These are phyloP conservation scores for Zoysia pacifica DNA, from an alignment of 176 grass and related monocot genomes.

Conservation along the genomic window DNA sequence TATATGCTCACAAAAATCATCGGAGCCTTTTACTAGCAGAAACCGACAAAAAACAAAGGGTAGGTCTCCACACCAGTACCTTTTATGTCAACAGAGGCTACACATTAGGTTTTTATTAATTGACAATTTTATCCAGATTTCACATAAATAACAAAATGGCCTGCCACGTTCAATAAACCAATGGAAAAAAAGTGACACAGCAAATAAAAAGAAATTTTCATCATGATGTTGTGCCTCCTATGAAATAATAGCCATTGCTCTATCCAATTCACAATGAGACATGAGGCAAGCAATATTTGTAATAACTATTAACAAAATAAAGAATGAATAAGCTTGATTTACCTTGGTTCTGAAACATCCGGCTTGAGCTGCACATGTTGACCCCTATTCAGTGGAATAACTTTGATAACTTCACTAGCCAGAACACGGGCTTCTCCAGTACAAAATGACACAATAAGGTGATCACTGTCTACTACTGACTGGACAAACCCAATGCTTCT, in stretches of 20 bases:
- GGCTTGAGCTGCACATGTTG: slow-evolving; percentile 96
- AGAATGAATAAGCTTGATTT: slow-evolving; percentile 35
- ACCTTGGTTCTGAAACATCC: slow-evolving; percentile 88
- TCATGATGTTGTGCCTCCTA: background rate
- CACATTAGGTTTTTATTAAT: background rate
- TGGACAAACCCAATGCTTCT: slow-evolving; percentile 98
- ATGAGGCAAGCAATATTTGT: background rate
- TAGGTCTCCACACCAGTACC: slow-evolving; percentile 14
- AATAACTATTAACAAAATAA: slow-evolving; percentile 17
- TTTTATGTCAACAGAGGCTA: slow-evolving; percentile 8
- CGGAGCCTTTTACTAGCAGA: background rate
- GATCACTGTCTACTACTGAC: slow-evolving; percentile 64
- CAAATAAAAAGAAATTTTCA: slow-evolving; percentile 6
- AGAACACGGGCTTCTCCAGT: slow-evolving; percentile 90
- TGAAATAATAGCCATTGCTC: slow-evolving; percentile 23
- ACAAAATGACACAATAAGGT: slow-evolving; percentile 93
- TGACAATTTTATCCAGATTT: slow-evolving; percentile 2
- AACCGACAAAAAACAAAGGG: background rate
- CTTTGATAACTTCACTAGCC: slow-evolving; percentile 88
- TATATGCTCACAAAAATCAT: slow-evolving; percentile 12
- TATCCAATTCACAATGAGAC: slow-evolving; percentile 36
- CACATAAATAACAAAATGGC: slow-evolving; percentile 25
- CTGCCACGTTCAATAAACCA: background rate
- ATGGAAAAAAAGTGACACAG: background rate
- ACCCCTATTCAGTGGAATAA: slow-evolving; percentile 96